phyloP scores from a whole-genome alignment of 2,329 filamentous ascomycete genomes.

The Elsinoe arachidis region DNA sequence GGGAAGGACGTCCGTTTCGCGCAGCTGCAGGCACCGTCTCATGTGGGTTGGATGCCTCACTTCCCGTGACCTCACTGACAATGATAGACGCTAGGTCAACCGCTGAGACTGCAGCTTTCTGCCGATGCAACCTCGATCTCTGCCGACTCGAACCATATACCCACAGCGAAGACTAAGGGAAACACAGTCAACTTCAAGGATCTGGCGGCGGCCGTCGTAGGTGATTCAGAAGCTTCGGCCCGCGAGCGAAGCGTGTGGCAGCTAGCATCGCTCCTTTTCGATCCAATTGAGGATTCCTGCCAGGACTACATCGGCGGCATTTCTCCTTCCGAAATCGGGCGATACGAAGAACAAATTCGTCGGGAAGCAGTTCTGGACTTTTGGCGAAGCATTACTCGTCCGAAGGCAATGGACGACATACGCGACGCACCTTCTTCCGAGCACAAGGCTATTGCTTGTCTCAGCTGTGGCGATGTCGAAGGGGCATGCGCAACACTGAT shows the following conservation, averaged over 20 bases:
- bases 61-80: slow-evolving; percentile 16
- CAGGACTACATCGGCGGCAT: slow-evolving; percentile 30
- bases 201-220: slow-evolving; percentile 32
- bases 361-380: slow-evolving; percentile 59
- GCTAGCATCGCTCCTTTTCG: slow-evolving; percentile 78
- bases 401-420: slow-evolving; percentile 36
- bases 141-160: slow-evolving; percentile 33
- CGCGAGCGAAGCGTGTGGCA: slow-evolving; percentile 71
- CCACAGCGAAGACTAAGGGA: neutral
- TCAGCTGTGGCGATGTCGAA: slow-evolving; percentile 68
- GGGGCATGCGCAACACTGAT: slow-evolving; percentile 77
- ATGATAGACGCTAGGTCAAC: neutral
- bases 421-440: slow-evolving; percentile 57
- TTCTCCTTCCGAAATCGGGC: slow-evolving; percentile 34
- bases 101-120: neutral
- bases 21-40: slow-evolving; percentile 45
- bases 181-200: slow-evolving; percentile 38
- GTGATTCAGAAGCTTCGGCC: slow-evolving; percentile 31
- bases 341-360: slow-evolving; percentile 31
- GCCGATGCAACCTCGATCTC: slow-evolving; percentile 42
- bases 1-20: slow-evolving; percentile 57
- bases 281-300: slow-evolving; percentile 42
- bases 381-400: slow-evolving; percentile 45
- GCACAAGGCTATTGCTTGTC: slow-evolving; percentile 72
- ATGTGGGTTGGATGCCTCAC: slow-evolving; percentile 28